Percentiles rank a stretch among this genome's conserved stretches.
phyloP scores from a whole-genome alignment of 495 filamentous ascomycete genomes.

The Usnea hakonensis region DNA sequence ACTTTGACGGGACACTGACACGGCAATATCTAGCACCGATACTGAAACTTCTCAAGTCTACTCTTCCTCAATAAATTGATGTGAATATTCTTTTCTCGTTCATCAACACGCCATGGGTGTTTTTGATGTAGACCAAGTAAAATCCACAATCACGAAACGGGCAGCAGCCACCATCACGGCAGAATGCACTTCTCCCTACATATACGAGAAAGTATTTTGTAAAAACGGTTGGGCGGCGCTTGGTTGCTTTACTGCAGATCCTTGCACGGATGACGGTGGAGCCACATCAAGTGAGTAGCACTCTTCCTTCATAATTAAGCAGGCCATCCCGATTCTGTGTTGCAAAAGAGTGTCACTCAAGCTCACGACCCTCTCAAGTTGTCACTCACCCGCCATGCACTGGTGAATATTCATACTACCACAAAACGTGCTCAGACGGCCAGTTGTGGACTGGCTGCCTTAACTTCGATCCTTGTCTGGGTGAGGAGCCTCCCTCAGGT shows the following conservation, averaged over 20 bases:
- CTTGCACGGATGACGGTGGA: not conserved
- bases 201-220: not conserved
- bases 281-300: not conserved
- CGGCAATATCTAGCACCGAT: not conserved
- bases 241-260: not conserved
- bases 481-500: too few species aligned
- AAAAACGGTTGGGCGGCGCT: accelerated
- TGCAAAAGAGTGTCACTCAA: not conserved
- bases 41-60: not conserved
- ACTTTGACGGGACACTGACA: conserved; percentile 1
- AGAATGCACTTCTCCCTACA: not conserved
- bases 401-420: not conserved
- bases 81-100: not conserved
- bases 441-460: too few species aligned
- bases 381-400: not conserved
- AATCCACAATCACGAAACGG: not conserved
- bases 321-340: not conserved
- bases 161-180: not conserved
- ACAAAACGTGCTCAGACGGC: not conserved
- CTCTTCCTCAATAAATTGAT: not conserved
- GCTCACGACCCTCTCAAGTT: not conserved
- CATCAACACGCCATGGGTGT: not conserved
- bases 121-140: not conserved
- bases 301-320: not conserved
- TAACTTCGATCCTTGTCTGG: too few species aligned